Base-by-base conservation (phyloP, 306 rosid genomes). In the Corylus americana region DNA sequence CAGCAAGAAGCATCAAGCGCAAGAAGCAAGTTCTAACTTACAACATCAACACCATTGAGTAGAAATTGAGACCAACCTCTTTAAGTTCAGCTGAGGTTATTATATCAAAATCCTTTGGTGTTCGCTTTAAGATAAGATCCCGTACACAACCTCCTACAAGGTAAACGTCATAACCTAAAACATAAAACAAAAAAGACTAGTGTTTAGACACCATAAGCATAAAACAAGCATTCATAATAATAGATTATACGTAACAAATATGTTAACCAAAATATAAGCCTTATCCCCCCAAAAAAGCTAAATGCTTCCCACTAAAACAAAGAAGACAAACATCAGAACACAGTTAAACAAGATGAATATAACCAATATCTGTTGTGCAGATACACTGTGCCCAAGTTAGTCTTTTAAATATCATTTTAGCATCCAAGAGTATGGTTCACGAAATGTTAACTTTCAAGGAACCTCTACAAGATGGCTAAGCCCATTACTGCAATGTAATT, bases 71-170 rank as follows among this genome's bases (percentile, higher is more conserved):
- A 62, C 71, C 31, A 85, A 94, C 97, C 98, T 92, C 94, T 71
- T 73, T 88, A 76, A 94, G 92, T 73, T 88, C 86, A 0, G 98
- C 98, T 4, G 97, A 80, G 81, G 98, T 94, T 71, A 94, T 68
- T 59, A 88, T 73, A 73, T 88, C 91, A 12, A 83, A 88, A 82
- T 88, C 91, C 88, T 83, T 88, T 1, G 89, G 89, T 4, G 80
- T 79, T n/a, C 88, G 78, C 27, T 81, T 81, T 55, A 88, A 86
- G 4, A 88, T 74, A 54, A 88, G 86, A 79, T 88, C 89, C 79
- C 91, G 83, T 0, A 88, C 86, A 70, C 91, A 86, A 25, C 89
- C 91, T 63, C 91, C 91, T 44, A 85, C 89, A 53, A 88, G 89
- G 70, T 88, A 88, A 29, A 81, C 91, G 10, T 88, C 88, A 74